Evolutionary conservation across 2,329 filamentous ascomycete genomes (phyloP).

Genomic region (Chalara sp.): DNA sequence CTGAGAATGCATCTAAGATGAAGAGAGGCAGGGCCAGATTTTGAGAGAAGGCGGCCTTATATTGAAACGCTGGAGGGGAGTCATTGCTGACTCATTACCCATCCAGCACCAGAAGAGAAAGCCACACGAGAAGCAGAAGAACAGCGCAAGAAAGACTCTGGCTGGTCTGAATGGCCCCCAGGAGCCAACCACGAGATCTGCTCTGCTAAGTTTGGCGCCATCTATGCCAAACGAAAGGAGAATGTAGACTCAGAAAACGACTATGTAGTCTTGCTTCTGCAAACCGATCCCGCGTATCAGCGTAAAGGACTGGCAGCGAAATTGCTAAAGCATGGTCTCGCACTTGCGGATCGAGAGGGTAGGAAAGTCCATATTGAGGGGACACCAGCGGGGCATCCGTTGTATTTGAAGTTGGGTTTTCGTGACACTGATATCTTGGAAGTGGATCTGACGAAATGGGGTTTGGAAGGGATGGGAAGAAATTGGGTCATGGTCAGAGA

Average conservation of each 20-base stretch:
- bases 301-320: constrained; percentile 29
- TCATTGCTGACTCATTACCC: too few relatives aligned
- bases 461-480: constrained; percentile 13
- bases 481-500: constrained; percentile 25
- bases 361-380: constrained; percentile 32
- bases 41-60: too few relatives aligned
- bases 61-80: too few relatives aligned
- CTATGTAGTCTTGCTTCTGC: constrained; percentile 32
- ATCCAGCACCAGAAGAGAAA: constrained; percentile 6
- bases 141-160: not conserved
- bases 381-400: constrained; percentile 27
- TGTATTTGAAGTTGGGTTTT: constrained; percentile 34
- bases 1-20: too few relatives aligned
- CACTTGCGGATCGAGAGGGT: constrained; percentile 28
- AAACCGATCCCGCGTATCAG: constrained; percentile 29
- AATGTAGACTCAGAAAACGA: constrained; percentile 26
- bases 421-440: constrained; percentile 27
- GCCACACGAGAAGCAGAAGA: constrained; percentile 1
- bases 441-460: constrained; percentile 22
- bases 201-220: constrained; percentile 23
- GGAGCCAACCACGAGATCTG: constrained; percentile 26
- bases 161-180: constrained; percentile 16
- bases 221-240: constrained; percentile 23
- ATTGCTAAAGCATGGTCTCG: constrained; percentile 30
- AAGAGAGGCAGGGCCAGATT: too few relatives aligned